A percentile compares a stretch with the other conserved stretches of the same genome.
Evolutionary conservation across 140 eudicot genomes (phyloP).

Genomic region (Oenanthe javanica): DNA sequence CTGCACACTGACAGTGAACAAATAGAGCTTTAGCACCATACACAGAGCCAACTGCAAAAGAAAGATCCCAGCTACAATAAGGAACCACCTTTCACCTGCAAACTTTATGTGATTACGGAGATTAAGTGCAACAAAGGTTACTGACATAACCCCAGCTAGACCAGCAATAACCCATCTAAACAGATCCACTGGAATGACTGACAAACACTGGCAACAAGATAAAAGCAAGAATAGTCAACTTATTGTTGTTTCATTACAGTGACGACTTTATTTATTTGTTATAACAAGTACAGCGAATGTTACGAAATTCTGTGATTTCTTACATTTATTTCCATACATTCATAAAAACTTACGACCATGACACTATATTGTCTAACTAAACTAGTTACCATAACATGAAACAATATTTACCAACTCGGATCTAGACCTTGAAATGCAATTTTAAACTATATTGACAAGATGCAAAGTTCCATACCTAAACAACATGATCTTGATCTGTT

Average conservation of each 20-base stretch:
- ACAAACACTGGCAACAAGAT: slow-evolving; percentile 57
- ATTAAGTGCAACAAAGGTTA: slow-evolving; percentile 87
- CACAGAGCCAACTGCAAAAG: slow-evolving; percentile 94
- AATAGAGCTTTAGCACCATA: slow-evolving; percentile 66
- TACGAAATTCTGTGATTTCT: background rate
- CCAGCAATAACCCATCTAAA: slow-evolving; percentile 97
- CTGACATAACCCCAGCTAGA: slow-evolving; percentile 96
- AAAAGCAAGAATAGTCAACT: background rate
- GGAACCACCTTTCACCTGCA: slow-evolving; percentile 97
- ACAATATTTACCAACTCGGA: background rate
- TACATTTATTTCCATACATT: background rate
- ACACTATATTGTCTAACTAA: background rate
- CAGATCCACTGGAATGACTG: slow-evolving; percentile 68
- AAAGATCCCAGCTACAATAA: slow-evolving; percentile 88
- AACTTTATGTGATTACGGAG: slow-evolving; percentile 73
- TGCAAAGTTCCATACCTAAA: background rate
- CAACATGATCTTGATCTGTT: background rate
- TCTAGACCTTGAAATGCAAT: background rate
- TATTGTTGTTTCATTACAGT: background rate
- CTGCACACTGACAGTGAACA: slow-evolving; percentile 69
- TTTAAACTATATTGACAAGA: background rate
- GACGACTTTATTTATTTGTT: background rate
- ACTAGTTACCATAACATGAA: background rate
- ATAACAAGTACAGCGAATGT: background rate
- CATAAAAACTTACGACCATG: background rate